Base-by-base conservation (phyloP, 176 grass and related monocot species). In the Metroxylon sagu region DNA sequence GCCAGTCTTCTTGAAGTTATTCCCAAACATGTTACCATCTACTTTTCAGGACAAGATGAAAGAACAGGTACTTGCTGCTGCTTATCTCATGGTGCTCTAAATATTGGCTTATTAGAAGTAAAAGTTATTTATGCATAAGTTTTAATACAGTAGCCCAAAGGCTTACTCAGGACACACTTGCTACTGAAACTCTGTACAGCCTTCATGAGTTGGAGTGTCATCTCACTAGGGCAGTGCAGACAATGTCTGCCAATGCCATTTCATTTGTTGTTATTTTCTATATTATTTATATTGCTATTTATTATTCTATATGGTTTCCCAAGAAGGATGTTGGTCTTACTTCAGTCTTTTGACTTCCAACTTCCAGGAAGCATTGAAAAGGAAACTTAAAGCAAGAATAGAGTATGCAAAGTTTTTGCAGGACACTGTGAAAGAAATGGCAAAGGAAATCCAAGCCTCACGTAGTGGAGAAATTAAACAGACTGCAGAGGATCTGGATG, bases 1-100 rank as follows among this genome's bases (percentile, higher is more conserved):
- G 50, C 92, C 92, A 56, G 87, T 97, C 17, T 91, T 97, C 79
- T 78, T 97, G 50, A 90, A 82, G 64, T 18, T 97, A 54, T 97
- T 97, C 48, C 92, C 92, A 62, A 90, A 88, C 74, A 97, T 97
- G 92, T 71, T 97, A 43, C 92, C 87, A 17, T 97, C 87, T n/a
- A 97, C 87, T 50, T 97, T 97, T 57, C 77, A 97, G 59, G 86
- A 90, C 65, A 97, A 80, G 66, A 91, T 91, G 92, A 88, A 88
- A 77, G 78, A 82, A 71, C 80, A 97, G 92, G 87, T 97, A 76
- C 4, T 4, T 1, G 27, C 35, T 39, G 8, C 35, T 12, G 8
- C 2, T 39, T 39, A 39, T 39, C 7, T 5, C 35, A 39, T 39
- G 2, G 35, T 12, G 8, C 35, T 39, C 8, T 39, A 39, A 1